Evolutionary conservation across 495 filamentous ascomycete species (phyloP).

Genomic region (Tuber borchii): DNA sequence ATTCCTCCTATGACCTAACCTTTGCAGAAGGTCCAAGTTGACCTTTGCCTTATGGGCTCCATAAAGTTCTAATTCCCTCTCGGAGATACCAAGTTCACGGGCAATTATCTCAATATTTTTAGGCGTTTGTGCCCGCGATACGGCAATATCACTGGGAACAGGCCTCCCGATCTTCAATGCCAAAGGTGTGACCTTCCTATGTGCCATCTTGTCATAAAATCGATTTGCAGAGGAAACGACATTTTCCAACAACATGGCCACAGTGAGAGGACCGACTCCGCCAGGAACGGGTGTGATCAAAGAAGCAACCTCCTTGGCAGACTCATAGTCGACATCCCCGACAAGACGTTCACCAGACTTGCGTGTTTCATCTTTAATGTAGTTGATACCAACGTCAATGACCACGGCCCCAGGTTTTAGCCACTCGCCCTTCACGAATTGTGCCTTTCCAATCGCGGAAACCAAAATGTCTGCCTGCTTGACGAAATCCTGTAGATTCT

Average conservation of each 20-base stretch:
- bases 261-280: constrained; percentile 96
- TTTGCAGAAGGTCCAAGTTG: constrained; percentile 69
- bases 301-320: constrained; percentile 79
- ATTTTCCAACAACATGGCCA: constrained; percentile 93
- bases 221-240: constrained; percentile 74
- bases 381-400: constrained; percentile 97
- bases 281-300: constrained; percentile 94
- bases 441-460: constrained; percentile 80
- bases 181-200: constrained; percentile 67
- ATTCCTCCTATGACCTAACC: constrained; percentile 76
- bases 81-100: constrained; percentile 76
- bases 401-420: constrained; percentile 88
- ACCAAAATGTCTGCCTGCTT: constrained; percentile 85
- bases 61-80: constrained; percentile 85
- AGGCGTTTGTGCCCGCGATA: constrained; percentile 81
- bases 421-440: constrained; percentile 90
- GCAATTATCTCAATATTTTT: constrained; percentile 81
- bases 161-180: constrained; percentile 67
- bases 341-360: constrained; percentile 93
- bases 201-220: constrained; percentile 74
- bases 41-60: constrained; percentile 94
- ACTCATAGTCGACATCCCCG: constrained; percentile 89
- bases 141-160: constrained; percentile 87
- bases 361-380: constrained; percentile 83
- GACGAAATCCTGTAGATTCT: constrained; percentile 61